Evolutionary conservation across 2,329 filamentous ascomycete species (phyloP).

Genomic region (Claviceps arundinis): DNA sequence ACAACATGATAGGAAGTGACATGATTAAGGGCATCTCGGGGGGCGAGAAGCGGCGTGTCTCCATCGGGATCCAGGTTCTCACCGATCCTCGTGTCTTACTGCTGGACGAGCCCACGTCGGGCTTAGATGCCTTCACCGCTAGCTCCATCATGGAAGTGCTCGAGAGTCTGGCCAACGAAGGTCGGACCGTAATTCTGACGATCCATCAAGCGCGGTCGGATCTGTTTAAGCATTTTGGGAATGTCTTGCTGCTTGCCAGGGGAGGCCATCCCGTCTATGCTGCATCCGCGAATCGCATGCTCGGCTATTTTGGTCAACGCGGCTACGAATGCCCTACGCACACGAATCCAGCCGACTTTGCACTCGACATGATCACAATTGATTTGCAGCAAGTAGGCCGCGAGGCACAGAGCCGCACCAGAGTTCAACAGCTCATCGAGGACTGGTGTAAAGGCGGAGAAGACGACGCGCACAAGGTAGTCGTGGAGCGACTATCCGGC

Average conservation of each 20-base stretch:
- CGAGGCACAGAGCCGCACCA: constrained; percentile 48
- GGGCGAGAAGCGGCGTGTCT: constrained; percentile 65
- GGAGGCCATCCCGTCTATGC: constrained; percentile 58
- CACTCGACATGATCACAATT: constrained; percentile 62
- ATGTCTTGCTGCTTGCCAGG: constrained; percentile 55
- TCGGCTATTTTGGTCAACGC: constrained; percentile 46
- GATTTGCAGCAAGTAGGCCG: constrained; percentile 53
- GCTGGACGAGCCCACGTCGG: constrained; percentile 65
- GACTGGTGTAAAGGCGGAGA: constrained; percentile 32
- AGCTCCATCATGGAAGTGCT: constrained; percentile 65
- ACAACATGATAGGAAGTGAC: constrained; percentile 60
- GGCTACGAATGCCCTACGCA: constrained; percentile 54
- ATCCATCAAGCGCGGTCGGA: constrained; percentile 68
- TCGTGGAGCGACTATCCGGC: constrained; percentile 11
- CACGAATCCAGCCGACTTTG: constrained; percentile 68
- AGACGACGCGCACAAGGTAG: constrained; percentile 4
- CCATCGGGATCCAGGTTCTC: constrained; percentile 64
- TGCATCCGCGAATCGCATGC: constrained; percentile 49
- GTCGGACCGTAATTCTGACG: constrained; percentile 61
- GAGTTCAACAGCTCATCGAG: constrained; percentile 47
- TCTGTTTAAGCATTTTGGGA: constrained; percentile 58
- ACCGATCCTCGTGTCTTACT: constrained; percentile 62
- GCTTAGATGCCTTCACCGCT: constrained; percentile 66
- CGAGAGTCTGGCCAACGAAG: constrained; percentile 55
- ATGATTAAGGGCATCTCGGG: constrained; percentile 67